phyloP scores from a whole-genome alignment of 306 rosid genomes.

The Astragalus glycyphyllos region DNA sequence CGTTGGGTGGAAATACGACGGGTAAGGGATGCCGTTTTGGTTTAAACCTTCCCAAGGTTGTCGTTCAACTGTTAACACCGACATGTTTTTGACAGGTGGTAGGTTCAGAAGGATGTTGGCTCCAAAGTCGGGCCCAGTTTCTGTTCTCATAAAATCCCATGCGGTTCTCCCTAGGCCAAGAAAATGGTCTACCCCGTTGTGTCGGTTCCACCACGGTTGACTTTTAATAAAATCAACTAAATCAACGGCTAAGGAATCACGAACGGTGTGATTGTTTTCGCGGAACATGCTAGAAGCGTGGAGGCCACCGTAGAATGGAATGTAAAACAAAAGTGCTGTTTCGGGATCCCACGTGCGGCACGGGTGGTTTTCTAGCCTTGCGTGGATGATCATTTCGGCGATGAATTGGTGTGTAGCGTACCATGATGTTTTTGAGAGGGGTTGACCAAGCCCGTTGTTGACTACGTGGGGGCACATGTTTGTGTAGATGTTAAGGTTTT shows the following conservation, averaged over 20 bases:
- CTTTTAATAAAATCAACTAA: slow-evolving; percentile 41
- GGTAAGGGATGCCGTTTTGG: slow-evolving; percentile 80
- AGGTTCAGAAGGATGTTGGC: slow-evolving; percentile 70
- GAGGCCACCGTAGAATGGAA: slow-evolving; percentile 90
- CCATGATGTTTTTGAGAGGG: slow-evolving; percentile 53
- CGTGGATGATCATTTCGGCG: slow-evolving; percentile 86
- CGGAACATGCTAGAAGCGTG: slow-evolving; percentile 73
- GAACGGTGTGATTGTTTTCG: slow-evolving; percentile 52
- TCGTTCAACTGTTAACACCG: slow-evolving; percentile 88
- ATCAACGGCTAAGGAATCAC: slow-evolving; percentile 63
- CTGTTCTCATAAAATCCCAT: slow-evolving; percentile 81
- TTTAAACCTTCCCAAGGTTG: slow-evolving; percentile 70
- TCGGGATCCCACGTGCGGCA: slow-evolving; percentile 74
- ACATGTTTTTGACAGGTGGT: slow-evolving; percentile 73
- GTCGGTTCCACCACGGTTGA: slow-evolving; percentile 50
- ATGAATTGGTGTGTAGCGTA: slow-evolving; percentile 85
- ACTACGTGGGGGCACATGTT: slow-evolving; percentile 90
- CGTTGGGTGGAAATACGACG: slow-evolving; percentile 81
- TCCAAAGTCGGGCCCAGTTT: slow-evolving; percentile 61
- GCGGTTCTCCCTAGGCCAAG: slow-evolving; percentile 79
- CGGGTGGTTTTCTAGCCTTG: slow-evolving; percentile 75
- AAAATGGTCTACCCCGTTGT: slow-evolving; percentile 69
- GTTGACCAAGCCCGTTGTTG: slow-evolving; percentile 78
- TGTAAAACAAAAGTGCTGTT: slow-evolving; percentile 66
- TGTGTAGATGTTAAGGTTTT: slow-evolving; percentile 68